Evolutionary conservation across 2,329 filamentous ascomycete species (phyloP).

Genomic region (Basipetospora sp.): DNA sequence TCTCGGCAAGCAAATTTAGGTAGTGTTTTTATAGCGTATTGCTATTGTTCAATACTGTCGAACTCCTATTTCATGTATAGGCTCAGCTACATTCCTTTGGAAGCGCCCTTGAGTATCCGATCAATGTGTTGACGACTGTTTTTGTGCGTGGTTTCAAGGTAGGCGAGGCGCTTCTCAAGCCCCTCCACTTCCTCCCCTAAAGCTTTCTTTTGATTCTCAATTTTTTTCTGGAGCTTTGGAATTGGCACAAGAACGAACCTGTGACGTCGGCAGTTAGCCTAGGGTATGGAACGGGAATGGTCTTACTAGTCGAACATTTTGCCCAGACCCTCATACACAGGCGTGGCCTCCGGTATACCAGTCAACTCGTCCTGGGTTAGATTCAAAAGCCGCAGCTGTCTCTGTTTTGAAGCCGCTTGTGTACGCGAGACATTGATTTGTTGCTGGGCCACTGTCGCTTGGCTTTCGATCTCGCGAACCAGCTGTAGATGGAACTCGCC

Average conservation of each 20-base stretch:
- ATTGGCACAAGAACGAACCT: slow-evolving; percentile 82
- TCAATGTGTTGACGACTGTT: slow-evolving; percentile 87
- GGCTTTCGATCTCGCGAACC: slow-evolving; percentile 83
- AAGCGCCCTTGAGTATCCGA: slow-evolving; percentile 49
- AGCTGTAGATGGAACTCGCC: slow-evolving; percentile 37
- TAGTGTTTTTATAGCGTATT: too few relatives aligned
- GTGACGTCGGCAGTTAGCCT: not conserved
- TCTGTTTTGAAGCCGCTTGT: slow-evolving; percentile 72
- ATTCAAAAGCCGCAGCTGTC: slow-evolving; percentile 77
- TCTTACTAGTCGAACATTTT: slow-evolving; percentile 64
- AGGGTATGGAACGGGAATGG: not conserved
- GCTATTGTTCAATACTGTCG: too few relatives aligned
- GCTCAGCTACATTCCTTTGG: slow-evolving; percentile 9
- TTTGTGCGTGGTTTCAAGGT: slow-evolving; percentile 86
- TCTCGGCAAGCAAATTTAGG: too few relatives aligned
- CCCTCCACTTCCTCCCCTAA: slow-evolving; percentile 65
- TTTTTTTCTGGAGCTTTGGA: slow-evolving; percentile 56
- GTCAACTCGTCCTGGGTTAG: slow-evolving; percentile 72
- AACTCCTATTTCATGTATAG: slow-evolving; percentile 10
- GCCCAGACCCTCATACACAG: slow-evolving; percentile 85
- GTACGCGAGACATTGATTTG: slow-evolving; percentile 76
- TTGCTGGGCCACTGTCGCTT: slow-evolving; percentile 76
- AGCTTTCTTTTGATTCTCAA: slow-evolving; percentile 59
- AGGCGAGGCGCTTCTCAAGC: slow-evolving; percentile 77
- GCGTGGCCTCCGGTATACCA: slow-evolving; percentile 58